phyloP scores from a whole-genome alignment of 495 filamentous ascomycete genomes.

The Penicillium verhagenii region DNA sequence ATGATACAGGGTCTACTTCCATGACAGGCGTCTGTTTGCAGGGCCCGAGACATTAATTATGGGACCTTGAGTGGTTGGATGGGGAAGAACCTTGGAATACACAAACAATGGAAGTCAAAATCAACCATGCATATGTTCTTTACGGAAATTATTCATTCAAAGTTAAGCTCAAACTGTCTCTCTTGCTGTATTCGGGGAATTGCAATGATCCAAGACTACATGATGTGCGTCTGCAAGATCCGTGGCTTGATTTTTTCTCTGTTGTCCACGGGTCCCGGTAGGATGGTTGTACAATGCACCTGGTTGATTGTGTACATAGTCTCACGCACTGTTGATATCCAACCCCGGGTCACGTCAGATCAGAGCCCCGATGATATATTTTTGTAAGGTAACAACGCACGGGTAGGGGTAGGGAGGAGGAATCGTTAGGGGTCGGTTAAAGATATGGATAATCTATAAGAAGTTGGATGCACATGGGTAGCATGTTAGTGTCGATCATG shows the following conservation, averaged over 20 bases:
- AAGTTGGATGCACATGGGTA: neutral
- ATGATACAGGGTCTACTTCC: neutral
- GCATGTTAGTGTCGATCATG: neutral
- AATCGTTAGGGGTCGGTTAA: neutral
- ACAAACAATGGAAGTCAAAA: neutral
- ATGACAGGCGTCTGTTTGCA: constrained; percentile 12
- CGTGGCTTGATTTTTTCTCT: neutral
- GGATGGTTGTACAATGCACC: constrained; percentile 23
- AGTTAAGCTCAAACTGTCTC: neutral
- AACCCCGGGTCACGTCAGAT: constrained; percentile 22
- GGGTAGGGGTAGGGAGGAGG: neutral
- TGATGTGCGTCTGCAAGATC: constrained; percentile 12
- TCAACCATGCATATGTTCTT: neutral
- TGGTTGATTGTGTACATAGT: constrained; percentile 13
- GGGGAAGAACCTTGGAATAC: too few relatives aligned
- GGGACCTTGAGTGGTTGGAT: constrained; percentile 5
- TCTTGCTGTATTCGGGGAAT: neutral
- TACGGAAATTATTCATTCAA: neutral
- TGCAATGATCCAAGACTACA: constrained; percentile 1
- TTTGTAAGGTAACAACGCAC: neutral
- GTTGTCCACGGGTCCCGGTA: too few relatives aligned
- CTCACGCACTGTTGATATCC: constrained; percentile 17
- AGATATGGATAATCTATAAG: neutral
- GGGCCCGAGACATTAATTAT: constrained; percentile 1
- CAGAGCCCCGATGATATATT: neutral